Conservation (phyloP, 805 yeast species). For the Candida peoriensis region DNA sequence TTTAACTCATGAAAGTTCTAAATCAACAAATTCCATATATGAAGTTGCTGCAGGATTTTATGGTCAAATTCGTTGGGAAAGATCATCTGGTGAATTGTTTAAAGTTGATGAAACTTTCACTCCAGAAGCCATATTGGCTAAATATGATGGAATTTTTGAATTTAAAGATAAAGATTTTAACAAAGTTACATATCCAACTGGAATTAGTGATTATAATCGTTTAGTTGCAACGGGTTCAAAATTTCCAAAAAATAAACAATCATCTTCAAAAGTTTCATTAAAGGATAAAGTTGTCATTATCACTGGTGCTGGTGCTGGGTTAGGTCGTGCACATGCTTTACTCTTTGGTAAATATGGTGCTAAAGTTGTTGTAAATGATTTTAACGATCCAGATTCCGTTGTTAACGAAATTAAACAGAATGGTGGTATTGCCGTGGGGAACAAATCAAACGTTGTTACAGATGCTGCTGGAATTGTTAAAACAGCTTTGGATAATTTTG, state of each 20-base stretch:
- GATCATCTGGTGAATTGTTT: conserved; percentile 81
- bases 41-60: conserved; percentile 94
- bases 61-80: conserved; percentile 92
- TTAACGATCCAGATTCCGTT: conserved; percentile 65
- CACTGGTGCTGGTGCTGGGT: conserved; percentile 94
- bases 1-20: conserved; percentile 60
- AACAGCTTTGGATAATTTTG: conserved; percentile 71
- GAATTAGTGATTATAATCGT: conserved; percentile 64
- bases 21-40: conserved; percentile 69
- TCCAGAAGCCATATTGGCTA: conserved; percentile 74
- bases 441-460: conserved; percentile 72
- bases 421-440: conserved; percentile 74
- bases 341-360: conserved; percentile 90
- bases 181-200: conserved; percentile 60
- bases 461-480: conserved; percentile 72
- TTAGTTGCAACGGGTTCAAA: conserved; percentile 48
- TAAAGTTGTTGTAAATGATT: conserved; percentile 89
- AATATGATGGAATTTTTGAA: conserved; percentile 57
- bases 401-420: conserved; percentile 76
- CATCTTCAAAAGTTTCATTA: conserved; percentile 51
- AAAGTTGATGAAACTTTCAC: conserved; percentile 74
- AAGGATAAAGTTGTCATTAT: conserved; percentile 82
- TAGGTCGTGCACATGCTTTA: conserved; percentile 86
- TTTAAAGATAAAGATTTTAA: conserved; percentile 55
- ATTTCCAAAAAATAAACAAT: conserved; percentile 57